phyloP scores from a whole-genome alignment of 176 grass and related monocot genomes.

The Carex myosuroides region DNA sequence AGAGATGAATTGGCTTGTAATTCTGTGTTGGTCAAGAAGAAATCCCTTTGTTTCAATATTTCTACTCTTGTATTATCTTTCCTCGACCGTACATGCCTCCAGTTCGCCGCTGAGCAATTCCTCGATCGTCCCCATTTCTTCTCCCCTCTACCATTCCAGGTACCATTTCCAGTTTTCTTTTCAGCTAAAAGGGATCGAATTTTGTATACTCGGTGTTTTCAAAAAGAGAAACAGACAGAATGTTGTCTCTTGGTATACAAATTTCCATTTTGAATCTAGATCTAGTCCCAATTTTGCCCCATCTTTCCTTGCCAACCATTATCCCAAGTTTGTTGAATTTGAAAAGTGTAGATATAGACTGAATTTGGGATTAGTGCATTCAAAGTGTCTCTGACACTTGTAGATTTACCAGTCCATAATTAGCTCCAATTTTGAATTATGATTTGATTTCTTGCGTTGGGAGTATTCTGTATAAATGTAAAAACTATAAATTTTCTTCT shows the following conservation, averaged over 20 bases:
- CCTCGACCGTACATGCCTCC: background rate
- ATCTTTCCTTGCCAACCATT: background rate
- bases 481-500: slow-evolving; percentile 3
- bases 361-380: background rate
- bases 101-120: slow-evolving; percentile 4
- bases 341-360: background rate
- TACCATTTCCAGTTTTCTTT: background rate
- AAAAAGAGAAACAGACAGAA: background rate
- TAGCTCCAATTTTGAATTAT: background rate
- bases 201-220: background rate
- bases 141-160: slow-evolving; percentile 83
- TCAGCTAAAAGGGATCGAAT: too few relatives aligned
- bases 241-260: background rate
- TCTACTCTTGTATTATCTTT: slow-evolving; percentile 6
- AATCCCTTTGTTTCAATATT: slow-evolving; percentile 1
- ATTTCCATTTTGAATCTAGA: background rate
- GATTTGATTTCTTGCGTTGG: background rate
- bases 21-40: background rate
- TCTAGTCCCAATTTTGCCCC: slow-evolving; percentile 1
- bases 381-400: background rate
- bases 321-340: background rate
- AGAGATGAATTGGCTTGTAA: slow-evolving; percentile 11
- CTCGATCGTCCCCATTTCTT: slow-evolving; percentile 42
- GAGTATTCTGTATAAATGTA: background rate
- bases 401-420: background rate